Base-by-base conservation (phyloP, 805 yeast genomes). In the Starmerella davenportii region DNA sequence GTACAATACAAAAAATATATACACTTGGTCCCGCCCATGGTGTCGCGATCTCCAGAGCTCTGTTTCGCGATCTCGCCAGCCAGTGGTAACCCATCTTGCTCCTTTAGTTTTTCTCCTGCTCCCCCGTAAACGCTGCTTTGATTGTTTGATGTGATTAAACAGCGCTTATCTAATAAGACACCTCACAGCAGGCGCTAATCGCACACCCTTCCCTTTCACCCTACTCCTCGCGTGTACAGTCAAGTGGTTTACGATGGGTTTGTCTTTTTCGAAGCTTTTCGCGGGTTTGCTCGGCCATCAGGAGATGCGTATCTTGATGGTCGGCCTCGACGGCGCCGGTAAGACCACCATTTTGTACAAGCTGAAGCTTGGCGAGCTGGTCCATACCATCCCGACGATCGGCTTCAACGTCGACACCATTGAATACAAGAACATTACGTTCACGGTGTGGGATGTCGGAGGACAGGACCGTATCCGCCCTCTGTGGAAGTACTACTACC, bases 391-490 rank as follows among this genome's bases (percentile, higher is more conserved):
- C 58, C 95, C 95, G 64, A 84, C 95, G 51, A 82, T 84, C 63
- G 95, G 95, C 57, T 84, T 84, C 76, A 84, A 84, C 63, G 95
- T 84, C 53, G 95, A 84, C 67, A 84, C 95, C 45, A 94, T 84
- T 56, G 94, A 84, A 69, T 82, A 84, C 72, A 84, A 84, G 69
- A 84, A 84, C 76, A 81, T 84, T 63, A 78, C 93, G 33, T 84
- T 84, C 68, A 82, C 94, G 44, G 95, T 84, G 49, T 84, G 95
- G 96, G 96, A 87, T 74, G 95, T 85, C 54, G 96, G 96, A 79
- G 96, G 96, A 74, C 96, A 87, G 70, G 95, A 84, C 65, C 85
- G 85, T 68, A 87, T 87, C 59, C 80, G 96, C 69, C 95, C 96
- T 43, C 70, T 87, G 64, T 87, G 96, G 96, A 79, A 95, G 74